These are phyloP conservation scores for Nelumbo lutea DNA, from an alignment of 164 flowering plant genomes.

Conservation along the genomic window DNA sequence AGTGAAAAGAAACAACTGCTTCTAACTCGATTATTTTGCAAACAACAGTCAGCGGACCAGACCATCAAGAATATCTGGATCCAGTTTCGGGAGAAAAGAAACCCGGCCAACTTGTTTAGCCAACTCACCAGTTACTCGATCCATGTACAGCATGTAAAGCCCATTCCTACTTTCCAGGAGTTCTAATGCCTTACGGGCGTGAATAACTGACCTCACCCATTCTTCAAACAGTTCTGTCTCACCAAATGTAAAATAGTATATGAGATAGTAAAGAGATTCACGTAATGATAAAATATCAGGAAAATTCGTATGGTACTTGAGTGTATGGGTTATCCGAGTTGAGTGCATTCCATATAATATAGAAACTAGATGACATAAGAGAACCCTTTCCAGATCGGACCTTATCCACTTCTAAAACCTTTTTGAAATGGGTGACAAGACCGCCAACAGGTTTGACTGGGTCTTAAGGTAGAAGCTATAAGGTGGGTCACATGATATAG, in stretches of 20 bases:
- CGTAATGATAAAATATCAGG: not conserved
- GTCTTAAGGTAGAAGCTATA: not conserved
- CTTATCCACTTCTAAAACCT: not conserved
- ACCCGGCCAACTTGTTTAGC: slow-evolving; percentile 47
- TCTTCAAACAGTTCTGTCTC: slow-evolving; percentile 67
- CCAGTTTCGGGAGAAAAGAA: slow-evolving; percentile 37
- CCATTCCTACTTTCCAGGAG: slow-evolving; percentile 75
- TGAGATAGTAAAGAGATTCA: not conserved
- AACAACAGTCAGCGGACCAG: slow-evolving; percentile 34
- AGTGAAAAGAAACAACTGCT: not conserved
- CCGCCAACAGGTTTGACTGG: not conserved
- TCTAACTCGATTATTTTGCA: not conserved
- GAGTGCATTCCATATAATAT: not conserved
- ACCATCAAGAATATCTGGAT: slow-evolving; percentile 38
- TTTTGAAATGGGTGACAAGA: not conserved
- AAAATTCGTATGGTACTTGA: not conserved
- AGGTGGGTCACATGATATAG: no score
- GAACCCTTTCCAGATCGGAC: not conserved
- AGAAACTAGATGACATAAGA: not conserved
- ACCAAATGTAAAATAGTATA: not conserved
- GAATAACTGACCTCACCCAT: slow-evolving; percentile 62
- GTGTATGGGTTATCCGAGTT: not conserved
- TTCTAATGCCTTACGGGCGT: slow-evolving; percentile 52
- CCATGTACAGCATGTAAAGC: slow-evolving; percentile 78
- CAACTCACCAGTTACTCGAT: slow-evolving; percentile 63